A percentile compares a stretch with the other conserved stretches of the same genome.
These are phyloP conservation scores for Penicillium dipodomyicola DNA, from an alignment of 495 filamentous ascomycete species.

Conservation along the genomic window DNA sequence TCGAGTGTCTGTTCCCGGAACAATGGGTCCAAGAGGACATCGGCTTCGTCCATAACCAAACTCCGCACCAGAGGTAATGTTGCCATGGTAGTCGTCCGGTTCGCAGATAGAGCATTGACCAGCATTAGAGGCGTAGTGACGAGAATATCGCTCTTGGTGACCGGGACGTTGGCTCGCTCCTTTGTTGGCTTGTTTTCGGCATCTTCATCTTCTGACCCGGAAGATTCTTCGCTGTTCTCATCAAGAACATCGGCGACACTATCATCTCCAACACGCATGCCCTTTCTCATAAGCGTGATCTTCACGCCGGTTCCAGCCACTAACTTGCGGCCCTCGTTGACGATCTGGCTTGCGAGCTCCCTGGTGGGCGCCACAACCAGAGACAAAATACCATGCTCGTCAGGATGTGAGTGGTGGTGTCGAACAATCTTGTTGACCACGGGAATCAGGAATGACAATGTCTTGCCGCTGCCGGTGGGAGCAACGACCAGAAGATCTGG, in stretches of 20 bases:
- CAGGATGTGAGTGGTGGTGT: conserved; percentile 43
- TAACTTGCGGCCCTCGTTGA: conserved; percentile 85
- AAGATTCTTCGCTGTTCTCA: conserved; percentile 40
- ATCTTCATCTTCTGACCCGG: conserved; percentile 38
- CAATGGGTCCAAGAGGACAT: conserved; percentile 86
- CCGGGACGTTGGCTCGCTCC: conserved; percentile 34
- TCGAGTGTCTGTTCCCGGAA: conserved; percentile 87
- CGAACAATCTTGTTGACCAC: conserved; percentile 70
- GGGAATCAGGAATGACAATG: conserved; percentile 85
- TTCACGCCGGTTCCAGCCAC: conserved; percentile 73
- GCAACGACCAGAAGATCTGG: conserved; percentile 83
- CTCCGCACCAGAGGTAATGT: conserved; percentile 62
- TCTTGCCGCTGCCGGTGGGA: conserved; percentile 97
- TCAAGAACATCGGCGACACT: conserved; percentile 37
- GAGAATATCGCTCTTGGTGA: conserved; percentile 75
- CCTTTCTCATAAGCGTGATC: conserved; percentile 80
- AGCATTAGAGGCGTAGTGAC: conserved; percentile 84
- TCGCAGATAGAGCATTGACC: conserved; percentile 65
- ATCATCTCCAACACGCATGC: conserved; percentile 58
- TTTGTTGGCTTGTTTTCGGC: conserved; percentile 39
- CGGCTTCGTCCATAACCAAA: conserved; percentile 88
- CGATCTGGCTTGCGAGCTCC: conserved; percentile 88
- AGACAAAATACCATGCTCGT: conserved; percentile 53
- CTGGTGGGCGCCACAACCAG: conserved; percentile 87
- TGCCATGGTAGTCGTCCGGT: conserved; percentile 40